These are phyloP conservation scores for Erigeron philadelphicus DNA, from an alignment of 140 eudicot species.

Conservation along the genomic window DNA sequence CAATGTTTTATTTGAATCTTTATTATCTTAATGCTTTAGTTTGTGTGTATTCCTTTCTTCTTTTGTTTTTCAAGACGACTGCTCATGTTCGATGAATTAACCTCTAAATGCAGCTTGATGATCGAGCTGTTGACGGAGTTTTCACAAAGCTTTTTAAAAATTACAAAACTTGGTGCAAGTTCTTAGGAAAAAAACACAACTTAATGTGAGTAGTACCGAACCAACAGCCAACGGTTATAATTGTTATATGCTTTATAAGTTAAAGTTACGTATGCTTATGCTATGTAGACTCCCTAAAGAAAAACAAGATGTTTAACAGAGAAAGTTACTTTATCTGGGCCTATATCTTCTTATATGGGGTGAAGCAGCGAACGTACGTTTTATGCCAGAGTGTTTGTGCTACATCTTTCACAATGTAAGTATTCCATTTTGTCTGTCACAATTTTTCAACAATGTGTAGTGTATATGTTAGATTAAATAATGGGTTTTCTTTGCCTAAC, in stretches of 20 bases:
- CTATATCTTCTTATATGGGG: slow-evolving; percentile 99
- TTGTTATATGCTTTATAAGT: slow-evolving; percentile 12
- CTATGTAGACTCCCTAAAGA: slow-evolving; percentile 71
- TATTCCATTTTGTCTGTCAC: slow-evolving; percentile 18
- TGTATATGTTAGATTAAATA: background rate
- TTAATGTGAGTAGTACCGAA: slow-evolving; percentile 50
- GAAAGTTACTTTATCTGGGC: slow-evolving; percentile 89
- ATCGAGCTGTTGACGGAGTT: slow-evolving; percentile 76
- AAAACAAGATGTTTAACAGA: slow-evolving; percentile 64
- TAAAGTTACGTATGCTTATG: slow-evolving; percentile 15
- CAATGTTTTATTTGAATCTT: too few relatives aligned
- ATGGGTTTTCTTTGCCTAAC: background rate
- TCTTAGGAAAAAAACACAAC: slow-evolving; percentile 84
- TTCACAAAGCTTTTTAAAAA: slow-evolving; percentile 86
- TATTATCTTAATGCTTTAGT: background rate
- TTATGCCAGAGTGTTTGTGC: slow-evolving; percentile 96
- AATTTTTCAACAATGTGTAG: slow-evolving; percentile 10
- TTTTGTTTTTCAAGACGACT: slow-evolving; percentile 12
- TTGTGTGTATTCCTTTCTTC: slow-evolving; percentile 12
- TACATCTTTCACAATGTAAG: slow-evolving; percentile 94
- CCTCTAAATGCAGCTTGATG: slow-evolving; percentile 63
- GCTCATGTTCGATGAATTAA: slow-evolving; percentile 2
- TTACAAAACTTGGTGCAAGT: slow-evolving; percentile 94
- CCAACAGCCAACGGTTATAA: slow-evolving; percentile 8
- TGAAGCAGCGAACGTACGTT: slow-evolving; percentile 95